phyloP scores from a whole-genome alignment of 495 filamentous ascomycete genomes.

The Aspergillus cavernicola region DNA sequence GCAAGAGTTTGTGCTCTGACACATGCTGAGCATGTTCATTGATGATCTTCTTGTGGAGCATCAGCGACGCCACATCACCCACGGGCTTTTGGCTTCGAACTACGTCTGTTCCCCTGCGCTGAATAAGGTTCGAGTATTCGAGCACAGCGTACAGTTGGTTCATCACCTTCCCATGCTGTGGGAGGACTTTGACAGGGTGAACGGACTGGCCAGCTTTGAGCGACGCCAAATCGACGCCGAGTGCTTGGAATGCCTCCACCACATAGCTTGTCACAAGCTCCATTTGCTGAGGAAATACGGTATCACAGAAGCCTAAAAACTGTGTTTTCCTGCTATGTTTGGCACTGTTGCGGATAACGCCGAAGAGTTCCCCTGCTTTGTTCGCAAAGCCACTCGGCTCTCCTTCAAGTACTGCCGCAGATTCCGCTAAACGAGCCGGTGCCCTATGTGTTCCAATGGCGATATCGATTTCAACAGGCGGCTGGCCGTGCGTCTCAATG shows the following conservation, averaged over 20 bases:
- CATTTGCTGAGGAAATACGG: not conserved
- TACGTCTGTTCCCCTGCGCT: not conserved
- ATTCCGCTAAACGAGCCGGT: too few species aligned
- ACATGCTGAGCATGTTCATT: constrained; percentile 22
- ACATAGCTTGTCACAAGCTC: constrained; percentile 35
- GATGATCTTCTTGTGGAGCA: not conserved
- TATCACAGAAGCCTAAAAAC: not conserved
- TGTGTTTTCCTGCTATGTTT: not conserved
- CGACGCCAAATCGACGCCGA: constrained; percentile 26
- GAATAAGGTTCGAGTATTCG: not conserved
- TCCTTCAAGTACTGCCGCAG: too few species aligned
- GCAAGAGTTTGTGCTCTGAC: constrained; percentile 24
- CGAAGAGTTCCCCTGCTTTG: too few species aligned
- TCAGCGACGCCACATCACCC: not conserved
- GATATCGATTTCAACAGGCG: too few species aligned
- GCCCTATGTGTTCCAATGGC: too few species aligned
- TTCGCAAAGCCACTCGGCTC: too few species aligned
- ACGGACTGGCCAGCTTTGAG: not conserved
- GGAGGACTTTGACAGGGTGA: not conserved
- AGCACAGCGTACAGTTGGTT: not conserved
- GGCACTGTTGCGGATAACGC: not conserved
- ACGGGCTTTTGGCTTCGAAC: not conserved
- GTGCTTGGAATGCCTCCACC: constrained; percentile 32
- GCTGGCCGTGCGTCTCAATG: too few species aligned
- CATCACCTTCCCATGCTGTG: not conserved